Evolutionary conservation across 148 eudicot species (phyloP).

Genomic region (Rhododendron griersonianum): DNA sequence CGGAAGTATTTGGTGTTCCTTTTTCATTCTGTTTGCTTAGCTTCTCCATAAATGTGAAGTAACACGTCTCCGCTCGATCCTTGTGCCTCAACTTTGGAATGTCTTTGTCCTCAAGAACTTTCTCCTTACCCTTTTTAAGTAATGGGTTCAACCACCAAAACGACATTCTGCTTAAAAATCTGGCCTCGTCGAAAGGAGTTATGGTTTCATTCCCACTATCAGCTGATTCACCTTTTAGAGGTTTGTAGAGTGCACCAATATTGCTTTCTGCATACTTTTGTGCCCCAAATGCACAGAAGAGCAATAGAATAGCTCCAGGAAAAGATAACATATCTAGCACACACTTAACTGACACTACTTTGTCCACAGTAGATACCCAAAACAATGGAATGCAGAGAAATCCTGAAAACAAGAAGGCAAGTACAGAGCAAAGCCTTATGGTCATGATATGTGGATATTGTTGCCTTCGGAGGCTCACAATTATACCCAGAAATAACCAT

Average conservation of each 20-base stretch:
- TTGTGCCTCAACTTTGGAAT: constrained; percentile 37
- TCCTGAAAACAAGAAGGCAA: constrained; percentile 16
- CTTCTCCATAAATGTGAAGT: constrained; percentile 30
- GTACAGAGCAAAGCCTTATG: not conserved
- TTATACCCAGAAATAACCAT: constrained; percentile 23
- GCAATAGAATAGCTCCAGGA: constrained; percentile 55
- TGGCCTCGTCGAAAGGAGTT: constrained; percentile 38
- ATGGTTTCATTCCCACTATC: not conserved
- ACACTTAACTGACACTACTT: constrained; percentile 15
- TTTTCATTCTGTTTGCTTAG: constrained; percentile 16
- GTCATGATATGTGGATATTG: not conserved
- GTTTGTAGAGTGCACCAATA: constrained; percentile 16
- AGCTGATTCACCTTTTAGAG: constrained; percentile 21
- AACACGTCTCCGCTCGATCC: constrained; percentile 45
- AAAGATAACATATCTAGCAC: constrained; percentile 48
- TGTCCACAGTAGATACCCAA: not conserved
- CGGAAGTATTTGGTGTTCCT: constrained; percentile 12
- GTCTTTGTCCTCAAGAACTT: constrained; percentile 38
- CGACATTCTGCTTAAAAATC: constrained; percentile 39
- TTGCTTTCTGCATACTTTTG: constrained; percentile 23
- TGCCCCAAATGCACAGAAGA: constrained; percentile 53
- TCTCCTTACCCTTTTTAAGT: constrained; percentile 43
- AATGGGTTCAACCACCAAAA: constrained; percentile 68
- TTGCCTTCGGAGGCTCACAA: constrained; percentile 11
- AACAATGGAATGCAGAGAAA: constrained; percentile 19